phyloP scores from a whole-genome alignment of 2,329 filamentous ascomycete genomes.

The Exophiala sideris region DNA sequence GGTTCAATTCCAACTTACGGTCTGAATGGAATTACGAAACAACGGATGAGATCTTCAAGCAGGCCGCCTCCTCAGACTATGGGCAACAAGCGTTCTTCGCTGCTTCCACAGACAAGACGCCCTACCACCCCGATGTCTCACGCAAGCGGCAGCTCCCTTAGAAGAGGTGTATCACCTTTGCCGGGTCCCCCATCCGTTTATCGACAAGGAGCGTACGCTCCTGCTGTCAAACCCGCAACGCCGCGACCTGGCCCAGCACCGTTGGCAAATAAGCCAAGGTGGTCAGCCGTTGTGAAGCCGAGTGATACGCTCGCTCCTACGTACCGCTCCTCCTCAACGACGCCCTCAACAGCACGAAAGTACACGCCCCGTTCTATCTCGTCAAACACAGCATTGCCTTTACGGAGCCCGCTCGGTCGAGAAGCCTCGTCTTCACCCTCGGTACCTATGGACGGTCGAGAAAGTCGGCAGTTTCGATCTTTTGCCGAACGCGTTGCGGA shows the following conservation, averaged over 20 bases:
- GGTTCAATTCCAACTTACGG: slow-evolving; percentile 45
- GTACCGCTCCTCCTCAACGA: slow-evolving; percentile 24
- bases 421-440: slow-evolving; percentile 42
- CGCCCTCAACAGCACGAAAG: slow-evolving; percentile 15
- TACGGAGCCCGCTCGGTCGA: slow-evolving; percentile 41
- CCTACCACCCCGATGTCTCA: slow-evolving; percentile 27
- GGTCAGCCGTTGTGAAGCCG: slow-evolving; percentile 67
- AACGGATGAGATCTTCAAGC: slow-evolving; percentile 41
- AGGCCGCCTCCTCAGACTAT: slow-evolving; percentile 27
- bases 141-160: slow-evolving; percentile 12
- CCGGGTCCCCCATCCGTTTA: slow-evolving; percentile 30
- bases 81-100: slow-evolving; percentile 22
- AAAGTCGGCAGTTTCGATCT: slow-evolving; percentile 25
- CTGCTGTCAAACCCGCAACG: slow-evolving; percentile 37
- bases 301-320: slow-evolving; percentile 38
- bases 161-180: slow-evolving; percentile 23
- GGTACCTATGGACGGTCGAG: slow-evolving; percentile 22
- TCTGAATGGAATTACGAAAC: slow-evolving; percentile 27
- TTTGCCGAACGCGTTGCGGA: slow-evolving; percentile 28
- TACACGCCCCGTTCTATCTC: slow-evolving; percentile 34
- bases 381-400: slow-evolving; percentile 39
- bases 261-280: slow-evolving; percentile 61
- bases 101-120: slow-evolving; percentile 22
- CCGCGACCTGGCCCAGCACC: slow-evolving; percentile 43
- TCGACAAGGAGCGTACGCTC: slow-evolving; percentile 33